phyloP scores from a whole-genome alignment of 116 monocot species.

The Cymodocea nodosa region DNA sequence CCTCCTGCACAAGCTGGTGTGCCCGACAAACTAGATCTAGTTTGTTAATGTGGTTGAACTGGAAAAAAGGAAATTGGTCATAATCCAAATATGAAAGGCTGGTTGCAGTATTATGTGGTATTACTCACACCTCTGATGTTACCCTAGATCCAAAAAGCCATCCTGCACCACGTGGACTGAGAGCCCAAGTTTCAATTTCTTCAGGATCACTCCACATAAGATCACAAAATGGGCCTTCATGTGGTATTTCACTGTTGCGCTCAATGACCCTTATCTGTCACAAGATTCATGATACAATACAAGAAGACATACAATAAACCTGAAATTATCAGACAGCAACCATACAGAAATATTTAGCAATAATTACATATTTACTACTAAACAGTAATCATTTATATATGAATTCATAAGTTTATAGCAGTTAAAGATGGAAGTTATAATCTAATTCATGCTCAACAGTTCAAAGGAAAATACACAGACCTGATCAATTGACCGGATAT shows the following conservation, averaged over 20 bases:
- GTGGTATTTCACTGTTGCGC: constrained; percentile 92
- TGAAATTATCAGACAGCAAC: not conserved
- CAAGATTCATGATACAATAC: not conserved
- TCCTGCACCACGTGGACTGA: constrained; percentile 93
- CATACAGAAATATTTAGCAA: not conserved
- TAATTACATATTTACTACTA: not conserved
- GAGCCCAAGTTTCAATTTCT: constrained; percentile 95
- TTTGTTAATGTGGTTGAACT: constrained; percentile 88
- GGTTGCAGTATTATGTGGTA: not conserved
- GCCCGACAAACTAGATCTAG: constrained; percentile 88
- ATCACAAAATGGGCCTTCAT: constrained; percentile 96
- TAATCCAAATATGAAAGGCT: not conserved
- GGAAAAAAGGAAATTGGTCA: not conserved
- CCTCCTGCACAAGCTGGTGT: constrained; percentile 88
- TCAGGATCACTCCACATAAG: constrained; percentile 99
- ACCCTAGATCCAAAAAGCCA: constrained; percentile 98
- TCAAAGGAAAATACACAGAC: constrained; percentile 16
- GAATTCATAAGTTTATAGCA: not conserved
- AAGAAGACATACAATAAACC: not conserved
- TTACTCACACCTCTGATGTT: constrained; percentile 64
- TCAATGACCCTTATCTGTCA: constrained; percentile 83
- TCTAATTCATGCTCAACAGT: not conserved
- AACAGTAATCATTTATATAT: not conserved
- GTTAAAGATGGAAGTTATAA: not conserved
- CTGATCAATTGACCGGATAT: constrained; percentile 91